Evolutionary conservation across 2,329 filamentous ascomycete genomes (phyloP).

Genomic region (Fusarium agapanthi): DNA sequence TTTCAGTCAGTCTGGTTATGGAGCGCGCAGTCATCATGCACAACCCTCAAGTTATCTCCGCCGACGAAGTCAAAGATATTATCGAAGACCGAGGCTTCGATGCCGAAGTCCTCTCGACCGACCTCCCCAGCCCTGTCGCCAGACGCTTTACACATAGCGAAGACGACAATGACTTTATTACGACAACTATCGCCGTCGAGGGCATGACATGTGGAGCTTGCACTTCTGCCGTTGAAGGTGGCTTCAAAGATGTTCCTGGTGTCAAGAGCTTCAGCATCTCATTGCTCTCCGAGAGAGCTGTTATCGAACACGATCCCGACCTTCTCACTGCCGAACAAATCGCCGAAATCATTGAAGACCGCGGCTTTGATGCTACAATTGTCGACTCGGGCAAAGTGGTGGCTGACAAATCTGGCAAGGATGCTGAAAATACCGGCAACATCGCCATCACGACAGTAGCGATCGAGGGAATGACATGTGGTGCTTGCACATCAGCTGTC

Average conservation of each 20-base stretch:
- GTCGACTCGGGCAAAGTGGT: conserved; percentile 71
- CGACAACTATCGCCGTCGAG: conserved; percentile 80
- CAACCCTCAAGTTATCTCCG: conserved; percentile 76
- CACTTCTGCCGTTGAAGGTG: conserved; percentile 84
- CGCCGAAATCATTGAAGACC: conserved; percentile 69
- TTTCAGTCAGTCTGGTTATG: conserved; percentile 94
- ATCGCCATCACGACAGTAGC: conserved; percentile 81
- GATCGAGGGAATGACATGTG: conserved; percentile 97
- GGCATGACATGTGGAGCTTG: conserved; percentile 95
- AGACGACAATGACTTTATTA: conserved; percentile 58
- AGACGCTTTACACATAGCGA: conserved; percentile 50
- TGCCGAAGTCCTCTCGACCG: conserved; percentile 84
- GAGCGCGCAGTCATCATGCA: conserved; percentile 95
- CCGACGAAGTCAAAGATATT: conserved; percentile 81
- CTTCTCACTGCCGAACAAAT: conserved; percentile 63
- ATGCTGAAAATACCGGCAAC: conserved; percentile 50
- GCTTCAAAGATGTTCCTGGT: conserved; percentile 77
- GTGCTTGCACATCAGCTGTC: conserved; percentile 92
- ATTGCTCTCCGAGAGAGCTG: conserved; percentile 82
- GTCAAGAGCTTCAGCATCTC: conserved; percentile 84
- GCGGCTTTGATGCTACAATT: conserved; percentile 83
- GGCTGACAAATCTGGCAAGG: conserved; percentile 19
- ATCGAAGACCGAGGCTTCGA: conserved; percentile 95
- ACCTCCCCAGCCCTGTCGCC: conserved; percentile 67
- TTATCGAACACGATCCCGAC: conserved; percentile 78